Evolutionary conservation across 2,329 filamentous ascomycete species (phyloP).

Genomic region (Fusarium lateritium): DNA sequence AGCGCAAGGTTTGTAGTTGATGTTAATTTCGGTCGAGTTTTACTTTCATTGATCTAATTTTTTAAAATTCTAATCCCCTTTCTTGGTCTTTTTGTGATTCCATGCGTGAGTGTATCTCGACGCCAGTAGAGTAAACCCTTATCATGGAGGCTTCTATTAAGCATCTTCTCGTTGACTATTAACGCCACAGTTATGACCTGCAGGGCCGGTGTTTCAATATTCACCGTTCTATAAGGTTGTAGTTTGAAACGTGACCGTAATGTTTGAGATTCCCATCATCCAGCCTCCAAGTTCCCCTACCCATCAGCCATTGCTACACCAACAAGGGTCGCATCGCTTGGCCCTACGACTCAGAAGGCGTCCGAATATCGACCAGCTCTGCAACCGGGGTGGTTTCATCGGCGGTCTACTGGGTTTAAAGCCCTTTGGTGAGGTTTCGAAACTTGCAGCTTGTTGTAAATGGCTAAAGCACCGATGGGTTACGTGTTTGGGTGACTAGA

Average conservation of each 20-base stretch:
- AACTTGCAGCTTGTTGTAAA: conserved; percentile 26
- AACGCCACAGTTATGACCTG: conserved; percentile 11
- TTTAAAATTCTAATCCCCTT: not conserved
- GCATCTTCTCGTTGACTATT: conserved; percentile 12
- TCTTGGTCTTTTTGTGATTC: not conserved
- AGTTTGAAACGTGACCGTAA: conserved; percentile 35
- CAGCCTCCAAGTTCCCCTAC: conserved; percentile 25
- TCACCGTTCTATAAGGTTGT: conserved; percentile 33
- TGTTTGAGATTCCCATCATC: conserved; percentile 38
- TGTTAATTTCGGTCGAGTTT: conserved; percentile 30
- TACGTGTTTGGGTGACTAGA: too few species aligned
- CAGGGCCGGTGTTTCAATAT: conserved; percentile 40
- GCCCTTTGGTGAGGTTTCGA: conserved; percentile 32
- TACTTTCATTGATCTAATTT: conserved; percentile 19
- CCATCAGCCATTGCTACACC: conserved; percentile 23
- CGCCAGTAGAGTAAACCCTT: conserved; percentile 10
- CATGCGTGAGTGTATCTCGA: conserved; percentile 2
- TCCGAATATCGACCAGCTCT: conserved; percentile 31
- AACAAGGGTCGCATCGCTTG: conserved; percentile 39
- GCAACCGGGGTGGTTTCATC: conserved; percentile 38
- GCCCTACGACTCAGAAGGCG: conserved; percentile 34
- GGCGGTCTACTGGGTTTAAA: conserved; percentile 7
- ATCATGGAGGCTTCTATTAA: conserved; percentile 4
- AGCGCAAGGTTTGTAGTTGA: conserved; percentile 13
- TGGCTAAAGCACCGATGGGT: conserved; percentile 27